A percentile compares a stretch with the other conserved stretches of the same genome.
These are phyloP conservation scores for Gossypium sturtianum DNA, from an alignment of 345 rosid species.

Conservation along the genomic window DNA sequence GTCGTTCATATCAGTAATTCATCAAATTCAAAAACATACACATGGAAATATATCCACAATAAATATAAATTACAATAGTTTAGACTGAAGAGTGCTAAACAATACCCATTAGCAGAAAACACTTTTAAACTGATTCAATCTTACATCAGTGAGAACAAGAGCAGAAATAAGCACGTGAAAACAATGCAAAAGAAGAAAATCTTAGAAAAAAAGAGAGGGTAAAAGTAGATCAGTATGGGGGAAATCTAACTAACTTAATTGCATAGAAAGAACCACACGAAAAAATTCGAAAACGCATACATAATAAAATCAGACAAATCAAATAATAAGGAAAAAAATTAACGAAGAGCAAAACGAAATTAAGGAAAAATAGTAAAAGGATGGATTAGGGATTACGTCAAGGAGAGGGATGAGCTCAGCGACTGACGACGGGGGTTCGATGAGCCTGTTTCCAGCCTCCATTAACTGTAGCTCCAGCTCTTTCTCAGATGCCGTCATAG, in stretches of 20 bases:
- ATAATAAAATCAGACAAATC: neutral
- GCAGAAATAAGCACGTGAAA: neutral
- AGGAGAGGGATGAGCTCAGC: constrained; percentile 79
- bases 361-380: neutral
- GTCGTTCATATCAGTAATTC: neutral
- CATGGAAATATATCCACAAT: neutral
- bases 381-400: constrained; percentile 43
- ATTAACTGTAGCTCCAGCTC: constrained; percentile 61
- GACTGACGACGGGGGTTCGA: constrained; percentile 54
- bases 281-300: neutral
- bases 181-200: neutral
- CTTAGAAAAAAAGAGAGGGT: neutral
- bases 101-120: neutral
- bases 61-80: neutral
- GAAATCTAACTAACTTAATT: neutral
- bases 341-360: neutral
- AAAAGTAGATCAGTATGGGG: neutral
- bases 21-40: neutral
- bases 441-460: constrained; percentile 66
- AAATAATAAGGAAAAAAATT: neutral
- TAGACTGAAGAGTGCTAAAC: neutral
- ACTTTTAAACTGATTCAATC: neutral
- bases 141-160: neutral
- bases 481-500: constrained; percentile 52
- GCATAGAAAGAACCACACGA: neutral